phyloP scores from a whole-genome alignment of 768 basidiomycete species.

The Calocybe cyanea region DNA sequence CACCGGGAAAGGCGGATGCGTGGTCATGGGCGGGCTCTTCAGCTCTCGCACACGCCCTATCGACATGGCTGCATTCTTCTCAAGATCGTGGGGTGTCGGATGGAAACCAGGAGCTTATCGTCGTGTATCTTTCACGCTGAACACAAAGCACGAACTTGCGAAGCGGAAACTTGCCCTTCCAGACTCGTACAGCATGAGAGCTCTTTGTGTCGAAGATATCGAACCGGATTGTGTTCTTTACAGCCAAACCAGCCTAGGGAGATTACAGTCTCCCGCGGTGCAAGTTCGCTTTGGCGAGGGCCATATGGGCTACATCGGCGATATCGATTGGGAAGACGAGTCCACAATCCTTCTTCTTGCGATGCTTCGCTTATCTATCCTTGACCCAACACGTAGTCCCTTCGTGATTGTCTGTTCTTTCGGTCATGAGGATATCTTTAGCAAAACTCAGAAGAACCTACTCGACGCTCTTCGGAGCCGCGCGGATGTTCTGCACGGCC shows the following conservation, averaged over 20 bases:
- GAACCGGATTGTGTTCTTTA: slow-evolving; percentile 30
- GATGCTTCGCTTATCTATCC: slow-evolving; percentile 24
- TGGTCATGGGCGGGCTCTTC: slow-evolving; percentile 32
- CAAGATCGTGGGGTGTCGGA: slow-evolving; percentile 27
- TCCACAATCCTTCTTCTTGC: slow-evolving; percentile 26
- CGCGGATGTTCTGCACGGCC: slow-evolving; percentile 20
- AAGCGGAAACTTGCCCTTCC: slow-evolving; percentile 25
- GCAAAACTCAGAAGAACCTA: slow-evolving; percentile 15
- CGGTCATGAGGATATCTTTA: slow-evolving; percentile 12
- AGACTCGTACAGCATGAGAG: slow-evolving; percentile 39
- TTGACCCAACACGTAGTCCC: slow-evolving; percentile 11
- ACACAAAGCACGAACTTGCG: slow-evolving; percentile 25
- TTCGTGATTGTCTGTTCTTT: slow-evolving; percentile 20
- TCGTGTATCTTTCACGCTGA: slow-evolving; percentile 32
- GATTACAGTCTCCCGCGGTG: slow-evolving; percentile 24
- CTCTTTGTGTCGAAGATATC: slow-evolving; percentile 30
- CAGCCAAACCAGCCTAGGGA: slow-evolving; percentile 19
- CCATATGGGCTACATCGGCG: slow-evolving; percentile 35
- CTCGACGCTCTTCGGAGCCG: slow-evolving; percentile 13
- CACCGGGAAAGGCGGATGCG: slow-evolving; percentile 31
- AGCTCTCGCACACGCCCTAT: slow-evolving; percentile 28
- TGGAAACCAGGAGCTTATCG: slow-evolving; percentile 38
- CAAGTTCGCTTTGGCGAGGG: slow-evolving; percentile 31
- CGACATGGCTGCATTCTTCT: slow-evolving; percentile 32
- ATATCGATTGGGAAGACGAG: slow-evolving; percentile 27